Evolutionary conservation across 768 basidiomycete species (phyloP).

Genomic region (Terana coerulea): DNA sequence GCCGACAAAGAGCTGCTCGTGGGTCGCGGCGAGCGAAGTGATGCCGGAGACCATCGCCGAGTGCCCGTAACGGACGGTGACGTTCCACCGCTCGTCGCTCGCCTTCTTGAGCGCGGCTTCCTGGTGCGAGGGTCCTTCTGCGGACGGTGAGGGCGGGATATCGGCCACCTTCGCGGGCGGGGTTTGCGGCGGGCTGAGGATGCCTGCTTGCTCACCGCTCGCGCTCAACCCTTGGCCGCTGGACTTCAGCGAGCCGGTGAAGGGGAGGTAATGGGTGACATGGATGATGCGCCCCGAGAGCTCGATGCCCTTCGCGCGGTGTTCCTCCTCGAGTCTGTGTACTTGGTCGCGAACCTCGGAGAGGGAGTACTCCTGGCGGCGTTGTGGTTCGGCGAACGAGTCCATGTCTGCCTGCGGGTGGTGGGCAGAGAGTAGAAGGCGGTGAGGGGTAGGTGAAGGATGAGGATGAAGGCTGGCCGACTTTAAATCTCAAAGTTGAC

Average conservation of each 20-base stretch:
- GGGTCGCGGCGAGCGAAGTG: constrained; percentile 72
- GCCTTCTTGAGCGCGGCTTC: background rate
- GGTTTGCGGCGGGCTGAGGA: constrained; percentile 73
- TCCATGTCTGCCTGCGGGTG: constrained; percentile 43
- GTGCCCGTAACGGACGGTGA: constrained; percentile 82
- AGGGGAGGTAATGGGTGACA: constrained; percentile 86
- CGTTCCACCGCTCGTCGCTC: constrained; percentile 52
- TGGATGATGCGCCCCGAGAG: constrained; percentile 90
- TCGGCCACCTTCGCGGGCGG: constrained; percentile 60
- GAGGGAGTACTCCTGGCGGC: constrained; percentile 38
- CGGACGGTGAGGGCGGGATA: constrained; percentile 30
- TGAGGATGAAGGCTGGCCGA: background rate
- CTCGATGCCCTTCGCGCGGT: constrained; percentile 61
- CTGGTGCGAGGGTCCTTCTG: constrained; percentile 15
- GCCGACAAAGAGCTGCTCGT: constrained; percentile 89
- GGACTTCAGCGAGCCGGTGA: constrained; percentile 53
- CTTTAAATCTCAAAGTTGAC: background rate
- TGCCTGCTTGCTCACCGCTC: constrained; percentile 35
- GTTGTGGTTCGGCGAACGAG: constrained; percentile 61
- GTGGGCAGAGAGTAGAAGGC: background rate
- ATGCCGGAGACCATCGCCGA: constrained; percentile 95
- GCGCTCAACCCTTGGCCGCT: background rate
- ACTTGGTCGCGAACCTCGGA: constrained; percentile 75
- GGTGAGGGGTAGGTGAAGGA: background rate
- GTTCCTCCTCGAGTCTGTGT: constrained; percentile 64